Percentiles rank a stretch among this genome's conserved stretches.
phyloP scores from a whole-genome alignment of 2,329 filamentous ascomycete genomes.

The Botrytis tulipae region DNA sequence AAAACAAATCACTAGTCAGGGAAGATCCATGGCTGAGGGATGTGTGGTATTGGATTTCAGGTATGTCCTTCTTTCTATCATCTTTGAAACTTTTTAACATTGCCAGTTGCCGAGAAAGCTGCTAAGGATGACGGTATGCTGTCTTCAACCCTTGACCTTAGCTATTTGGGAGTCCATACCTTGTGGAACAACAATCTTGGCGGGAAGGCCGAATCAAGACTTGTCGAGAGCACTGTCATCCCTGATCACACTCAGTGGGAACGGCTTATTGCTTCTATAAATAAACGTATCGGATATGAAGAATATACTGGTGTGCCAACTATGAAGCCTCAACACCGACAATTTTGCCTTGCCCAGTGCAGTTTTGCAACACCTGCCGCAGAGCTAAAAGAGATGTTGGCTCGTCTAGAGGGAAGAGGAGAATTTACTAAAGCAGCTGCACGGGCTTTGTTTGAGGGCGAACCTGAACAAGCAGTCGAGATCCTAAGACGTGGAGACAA shows the following conservation, averaged over 20 bases:
- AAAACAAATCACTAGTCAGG: slow-evolving; percentile 64
- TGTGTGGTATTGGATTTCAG: slow-evolving; percentile 73
- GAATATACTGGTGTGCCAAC: slow-evolving; percentile 63
- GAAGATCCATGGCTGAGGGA: slow-evolving; percentile 75
- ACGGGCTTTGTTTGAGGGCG: slow-evolving; percentile 70
- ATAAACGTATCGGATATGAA: slow-evolving; percentile 59
- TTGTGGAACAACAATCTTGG: slow-evolving; percentile 72
- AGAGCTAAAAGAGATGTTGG: slow-evolving; percentile 46
- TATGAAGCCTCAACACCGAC: slow-evolving; percentile 65
- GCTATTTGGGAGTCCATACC: slow-evolving; percentile 70
- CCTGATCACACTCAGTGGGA: slow-evolving; percentile 56
- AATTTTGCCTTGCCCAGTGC: slow-evolving; percentile 73
- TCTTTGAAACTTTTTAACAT: slow-evolving; percentile 10
- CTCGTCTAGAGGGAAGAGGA: slow-evolving; percentile 46
- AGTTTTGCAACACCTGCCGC: slow-evolving; percentile 62
- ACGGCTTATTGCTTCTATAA: slow-evolving; percentile 61
- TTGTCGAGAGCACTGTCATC: slow-evolving; percentile 46
- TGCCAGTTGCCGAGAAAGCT: slow-evolving; percentile 58
- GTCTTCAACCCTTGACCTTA: slow-evolving; percentile 64
- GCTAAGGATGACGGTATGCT: slow-evolving; percentile 70
- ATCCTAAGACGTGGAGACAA: slow-evolving; percentile 67
- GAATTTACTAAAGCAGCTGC: slow-evolving; percentile 74
- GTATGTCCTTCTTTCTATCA: slow-evolving; percentile 44
- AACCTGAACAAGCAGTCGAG: slow-evolving; percentile 65
- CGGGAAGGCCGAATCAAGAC: slow-evolving; percentile 49